A percentile compares a stretch with the other conserved stretches of the same genome.
phyloP scores from a whole-genome alignment of 768 basidiomycete genomes.

The Rhizopogon salebrosus region DNA sequence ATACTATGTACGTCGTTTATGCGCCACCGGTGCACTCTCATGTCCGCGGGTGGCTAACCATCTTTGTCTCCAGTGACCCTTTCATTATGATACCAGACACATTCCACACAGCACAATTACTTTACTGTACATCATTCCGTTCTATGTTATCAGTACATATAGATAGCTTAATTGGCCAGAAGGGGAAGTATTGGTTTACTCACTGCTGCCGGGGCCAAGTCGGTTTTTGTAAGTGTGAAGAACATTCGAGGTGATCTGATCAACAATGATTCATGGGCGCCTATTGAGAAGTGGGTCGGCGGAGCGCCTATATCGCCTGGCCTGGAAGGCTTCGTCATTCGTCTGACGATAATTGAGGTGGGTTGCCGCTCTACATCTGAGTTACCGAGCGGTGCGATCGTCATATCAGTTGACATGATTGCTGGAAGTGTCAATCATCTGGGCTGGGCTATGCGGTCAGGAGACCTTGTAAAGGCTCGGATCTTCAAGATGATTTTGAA shows the following conservation, averaged over 20 bases:
- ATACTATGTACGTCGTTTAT: slow-evolving; percentile 65
- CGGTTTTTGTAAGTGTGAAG: too few species aligned
- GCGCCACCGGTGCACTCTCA: not conserved
- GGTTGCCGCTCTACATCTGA: not conserved
- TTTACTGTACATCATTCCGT: not conserved
- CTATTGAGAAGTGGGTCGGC: not conserved
- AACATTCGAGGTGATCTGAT: not conserved
- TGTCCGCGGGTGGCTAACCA: slow-evolving; percentile 1
- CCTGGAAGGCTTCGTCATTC: not conserved
- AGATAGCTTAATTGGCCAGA: not conserved
- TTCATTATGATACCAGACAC: not conserved
- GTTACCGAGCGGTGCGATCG: not conserved
- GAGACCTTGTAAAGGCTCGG: not conserved
- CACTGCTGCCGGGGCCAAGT: not conserved
- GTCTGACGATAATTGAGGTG: too few species aligned
- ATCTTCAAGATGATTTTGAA: not conserved
- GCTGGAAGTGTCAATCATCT: not conserved
- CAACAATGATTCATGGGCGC: not conserved
- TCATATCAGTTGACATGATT: not conserved
- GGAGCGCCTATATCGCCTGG: not conserved
- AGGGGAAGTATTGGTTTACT: not conserved
- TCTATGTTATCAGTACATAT: not conserved
- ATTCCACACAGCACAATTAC: not conserved
- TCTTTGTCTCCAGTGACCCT: slow-evolving; percentile 1
- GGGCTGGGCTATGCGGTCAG: not conserved